Conservation (phyloP, 495 filamentous ascomycete genomes). For the Penicillium cataractarum region DNA sequence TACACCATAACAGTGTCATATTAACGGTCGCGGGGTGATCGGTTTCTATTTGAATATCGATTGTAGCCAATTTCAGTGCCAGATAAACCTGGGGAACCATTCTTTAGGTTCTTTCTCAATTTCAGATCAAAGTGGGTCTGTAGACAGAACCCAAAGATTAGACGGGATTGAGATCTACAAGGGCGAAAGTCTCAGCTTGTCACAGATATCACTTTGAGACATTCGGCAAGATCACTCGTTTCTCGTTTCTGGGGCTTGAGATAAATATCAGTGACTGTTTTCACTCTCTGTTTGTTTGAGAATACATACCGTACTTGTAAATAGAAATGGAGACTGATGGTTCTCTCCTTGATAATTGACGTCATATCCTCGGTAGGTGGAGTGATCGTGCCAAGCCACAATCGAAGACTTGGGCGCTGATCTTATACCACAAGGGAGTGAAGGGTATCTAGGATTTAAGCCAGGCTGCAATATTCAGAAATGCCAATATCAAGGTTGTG, state of each 20-base stretch:
- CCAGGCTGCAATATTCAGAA: too few species aligned
- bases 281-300: not conserved
- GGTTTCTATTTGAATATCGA: not conserved
- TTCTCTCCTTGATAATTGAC: not conserved
- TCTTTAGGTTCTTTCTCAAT: not conserved
- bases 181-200: not conserved
- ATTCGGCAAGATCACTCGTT: not conserved
- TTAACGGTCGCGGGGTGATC: not conserved
- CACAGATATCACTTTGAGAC: not conserved
- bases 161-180: not conserved
- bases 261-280: not conserved
- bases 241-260: not conserved
- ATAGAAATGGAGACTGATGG: too few species aligned
- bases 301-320: not conserved
- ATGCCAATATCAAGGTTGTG: too few species aligned
- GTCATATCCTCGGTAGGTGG: not conserved
- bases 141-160: not conserved
- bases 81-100: not conserved
- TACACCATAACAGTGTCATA: not conserved
- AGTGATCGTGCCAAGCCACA: not conserved
- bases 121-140: not conserved
- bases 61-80: not conserved
- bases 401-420: not conserved
- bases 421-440: not conserved
- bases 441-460: not conserved